Conservation (phyloP, 202 grass and related monocot species). For the Elaeis oleifera region DNA sequence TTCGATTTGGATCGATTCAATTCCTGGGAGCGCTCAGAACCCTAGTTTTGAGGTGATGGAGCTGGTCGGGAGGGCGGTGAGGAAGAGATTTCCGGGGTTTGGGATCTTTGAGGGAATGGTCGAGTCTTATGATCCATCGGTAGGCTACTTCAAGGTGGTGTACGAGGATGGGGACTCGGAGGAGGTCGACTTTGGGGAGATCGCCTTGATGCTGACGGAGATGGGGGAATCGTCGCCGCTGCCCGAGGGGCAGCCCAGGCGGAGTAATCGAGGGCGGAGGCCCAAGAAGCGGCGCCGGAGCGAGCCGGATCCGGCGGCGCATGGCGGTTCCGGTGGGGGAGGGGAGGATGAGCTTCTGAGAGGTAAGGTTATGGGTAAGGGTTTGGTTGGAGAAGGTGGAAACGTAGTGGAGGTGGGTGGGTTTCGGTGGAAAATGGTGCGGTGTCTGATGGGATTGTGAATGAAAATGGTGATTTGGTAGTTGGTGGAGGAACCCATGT, state of each 20-base stretch:
- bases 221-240: constrained; percentile 14
- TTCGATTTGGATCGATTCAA: background rate
- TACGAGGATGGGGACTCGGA: constrained; percentile 89
- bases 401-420: background rate
- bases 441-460: background rate
- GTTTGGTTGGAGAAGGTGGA: too few species aligned
- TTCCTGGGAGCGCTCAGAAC: background rate
- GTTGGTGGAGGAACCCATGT: background rate
- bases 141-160: constrained; percentile 69
- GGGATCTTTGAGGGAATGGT: constrained; percentile 53
- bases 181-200: constrained; percentile 70
- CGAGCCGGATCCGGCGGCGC: constrained; percentile 20
- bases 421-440: background rate
- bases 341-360: too few species aligned
- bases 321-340: background rate
- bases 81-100: constrained; percentile 66
- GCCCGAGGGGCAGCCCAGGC: background rate
- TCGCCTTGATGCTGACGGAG: constrained; percentile 54
- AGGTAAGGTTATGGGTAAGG: too few species aligned
- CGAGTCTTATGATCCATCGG: constrained; percentile 57
- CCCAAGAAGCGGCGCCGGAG: constrained; percentile 45
- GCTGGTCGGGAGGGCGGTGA: constrained; percentile 59
- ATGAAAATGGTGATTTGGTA: background rate
- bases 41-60: constrained; percentile 24
- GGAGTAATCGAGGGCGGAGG: constrained; percentile 9